Base-by-base conservation (phyloP, 2,329 filamentous ascomycete species). In the Pezicula rhizophila region DNA sequence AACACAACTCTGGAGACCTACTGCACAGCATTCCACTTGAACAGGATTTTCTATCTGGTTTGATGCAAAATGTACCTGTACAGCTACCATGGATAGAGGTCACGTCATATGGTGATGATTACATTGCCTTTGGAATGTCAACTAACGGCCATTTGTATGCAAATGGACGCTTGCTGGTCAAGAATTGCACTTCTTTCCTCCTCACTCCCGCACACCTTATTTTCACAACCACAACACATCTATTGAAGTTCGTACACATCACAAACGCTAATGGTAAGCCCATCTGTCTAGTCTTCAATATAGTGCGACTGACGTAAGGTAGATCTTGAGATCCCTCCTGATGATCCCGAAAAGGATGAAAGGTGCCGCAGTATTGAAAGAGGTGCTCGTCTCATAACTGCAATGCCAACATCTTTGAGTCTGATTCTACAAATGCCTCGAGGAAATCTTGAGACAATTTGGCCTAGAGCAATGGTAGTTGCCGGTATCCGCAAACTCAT, bases 361-460 rank as follows among this genome's bases (percentile, higher is more conserved):
- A 77, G 93, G 61, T 97, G 92, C 65, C 80, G 93, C 56, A 95
- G 82, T 58, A 87, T 99, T 48, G 93, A 99, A 67, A 82, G 93
- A 55, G 93, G 93, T 14, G 89, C 87, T 3, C 84, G 82, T 43
- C 77, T 99, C 12, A 83, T 99, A 18, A 93, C 89, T 1, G 89
- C 90, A 25, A 91, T 96, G 67, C 92, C 93, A 2, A 88, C 89
- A 3, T 86, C 82, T 37, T 93, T 95, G 69, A 87, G 83, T 46
- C 74, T 99, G 8, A 80, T 95, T 1, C 73, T 99, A 3, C 93
- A 99, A 65, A 96, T 96, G 88, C 93, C 93, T 1, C 79, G 93
- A 60, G 93, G 93, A 17, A 99, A 99, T 58, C 71, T 97, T 2
- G 93, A 99, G 68, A 97, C 92, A 0, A 91, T 97, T 44, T 97